Base-by-base conservation (phyloP, 225 moss, liverwort and hornwort genomes). In the Bryoerythrophyllum caledonicum region DNA sequence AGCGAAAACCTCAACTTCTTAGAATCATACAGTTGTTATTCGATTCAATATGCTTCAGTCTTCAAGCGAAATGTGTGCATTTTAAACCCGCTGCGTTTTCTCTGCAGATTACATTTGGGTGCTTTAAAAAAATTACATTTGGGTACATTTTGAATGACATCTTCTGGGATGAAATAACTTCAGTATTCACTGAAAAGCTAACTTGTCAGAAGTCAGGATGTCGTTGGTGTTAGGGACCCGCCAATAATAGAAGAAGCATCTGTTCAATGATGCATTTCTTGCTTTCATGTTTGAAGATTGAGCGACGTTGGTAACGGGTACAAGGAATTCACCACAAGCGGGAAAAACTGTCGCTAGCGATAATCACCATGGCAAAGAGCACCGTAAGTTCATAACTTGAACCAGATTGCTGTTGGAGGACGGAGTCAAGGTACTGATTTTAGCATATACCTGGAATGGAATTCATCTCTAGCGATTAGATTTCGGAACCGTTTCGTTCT, bases 201-300 rank as follows among this genome's bases (percentile, higher is more conserved):
- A 40, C 20, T 40, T 15, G 35, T 59, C 14, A 60, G 60, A 60
- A 60, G 23, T 15, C 62, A 63, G 37, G 24, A 52, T 17, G 52
- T n/a, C 10, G 54, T 26, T 20, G 14, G 14, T 41, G 41, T 27
- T 41, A 20, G 55, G 65, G 2, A 27, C 20, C 27, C n/a, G 11
- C n/a, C 74, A 74, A 74, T 65, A 74, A 74, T 74, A 65, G 65
- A 28, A 27, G 40, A 8, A 21, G 8, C 1, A 48, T 16, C 15
- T 30, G 60, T 10, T 2, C n/a, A 27, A 19, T 37, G 54, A 64
- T 74, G 64, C 25, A 27, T 27, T 12, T 24, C 51, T 73, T 32
- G 38, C 63, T 51, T 55, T 27, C 65, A 74, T 60, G 30, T 14
- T 44, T 28, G 8, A 15, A 14, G 28, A 2, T 53, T 19, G 43